Evolutionary conservation across 106 monocot genomes (phyloP).

Genomic region (Dioscorea dumetorum): DNA sequence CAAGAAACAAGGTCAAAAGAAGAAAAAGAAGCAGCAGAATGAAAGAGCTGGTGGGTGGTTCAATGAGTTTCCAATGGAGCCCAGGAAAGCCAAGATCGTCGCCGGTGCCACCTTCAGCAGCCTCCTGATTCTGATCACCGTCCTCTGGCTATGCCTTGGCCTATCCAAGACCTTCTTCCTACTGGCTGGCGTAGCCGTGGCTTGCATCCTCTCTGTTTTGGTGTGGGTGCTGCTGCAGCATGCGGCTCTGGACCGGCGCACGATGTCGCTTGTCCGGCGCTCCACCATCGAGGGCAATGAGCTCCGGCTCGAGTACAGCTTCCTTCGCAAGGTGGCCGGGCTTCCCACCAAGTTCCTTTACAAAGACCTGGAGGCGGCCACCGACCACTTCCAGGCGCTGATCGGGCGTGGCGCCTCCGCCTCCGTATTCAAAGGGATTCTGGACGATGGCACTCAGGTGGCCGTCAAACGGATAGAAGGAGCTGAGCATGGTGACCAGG

Average conservation of each 20-base stretch:
- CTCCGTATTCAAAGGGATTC: conserved; percentile 45
- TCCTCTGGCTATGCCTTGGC: conserved; percentile 1
- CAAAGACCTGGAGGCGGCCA: conserved; percentile 35
- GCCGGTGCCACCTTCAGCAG: not conserved
- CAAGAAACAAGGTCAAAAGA: too few relatives aligned
- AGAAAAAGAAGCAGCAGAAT: too few relatives aligned
- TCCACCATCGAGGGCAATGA: not conserved
- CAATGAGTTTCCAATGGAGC: not conserved
- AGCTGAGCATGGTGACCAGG: conserved; percentile 20
- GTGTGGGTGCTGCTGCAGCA: conserved; percentile 13
- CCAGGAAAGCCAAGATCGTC: conserved; percentile 2
- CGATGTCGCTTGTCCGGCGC: not conserved
- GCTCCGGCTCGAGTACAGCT: conserved; percentile 14
- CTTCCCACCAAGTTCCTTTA: conserved; percentile 31
- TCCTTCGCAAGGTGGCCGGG: conserved; percentile 22
- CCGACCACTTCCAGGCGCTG: conserved; percentile 27
- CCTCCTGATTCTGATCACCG: not conserved
- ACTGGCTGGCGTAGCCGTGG: conserved; percentile 14
- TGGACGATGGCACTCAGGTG: conserved; percentile 33
- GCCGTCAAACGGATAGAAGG: conserved; percentile 51
- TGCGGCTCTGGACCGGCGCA: conserved; percentile 8
- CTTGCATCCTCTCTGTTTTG: conserved; percentile 9
- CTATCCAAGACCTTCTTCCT: conserved; percentile 8
- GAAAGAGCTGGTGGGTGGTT: too few relatives aligned
- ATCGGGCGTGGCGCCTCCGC: conserved; percentile 42